These are phyloP conservation scores for Erysimum cheiri DNA, from an alignment of 441 rosid species.

Conservation along the genomic window DNA sequence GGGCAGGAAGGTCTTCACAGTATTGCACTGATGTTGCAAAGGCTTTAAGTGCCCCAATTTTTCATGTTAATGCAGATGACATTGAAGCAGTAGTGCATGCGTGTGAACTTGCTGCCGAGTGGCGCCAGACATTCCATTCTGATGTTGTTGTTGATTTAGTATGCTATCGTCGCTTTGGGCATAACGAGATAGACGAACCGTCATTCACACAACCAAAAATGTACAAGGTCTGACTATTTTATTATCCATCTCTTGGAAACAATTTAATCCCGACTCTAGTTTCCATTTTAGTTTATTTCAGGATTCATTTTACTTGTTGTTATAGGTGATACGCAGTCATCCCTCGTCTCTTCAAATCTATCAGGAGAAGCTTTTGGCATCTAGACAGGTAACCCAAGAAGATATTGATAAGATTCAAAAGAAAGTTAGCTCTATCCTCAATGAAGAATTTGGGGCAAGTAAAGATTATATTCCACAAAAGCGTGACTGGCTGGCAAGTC, in stretches of 20 bases:
- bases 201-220: constrained; percentile 97
- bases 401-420: constrained; percentile 77
- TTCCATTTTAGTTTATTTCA: constrained; percentile 2
- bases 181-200: constrained; percentile 95
- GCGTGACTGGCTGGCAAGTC: constrained; percentile 95
- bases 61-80: constrained; percentile 96
- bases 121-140: constrained; percentile 97
- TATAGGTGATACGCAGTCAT: constrained; percentile 77
- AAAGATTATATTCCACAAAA: constrained; percentile 79
- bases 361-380: constrained; percentile 66
- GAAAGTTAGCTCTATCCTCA: constrained; percentile 76
- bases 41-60: constrained; percentile 90
- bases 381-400: constrained; percentile 72
- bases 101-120: constrained; percentile 95
- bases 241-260: background rate
- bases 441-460: constrained; percentile 78
- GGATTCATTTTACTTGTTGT: constrained; percentile 14
- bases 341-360: constrained; percentile 83
- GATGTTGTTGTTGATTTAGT: constrained; percentile 96
- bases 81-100: constrained; percentile 93
- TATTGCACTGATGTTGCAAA: constrained; percentile 98
- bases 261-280: background rate
- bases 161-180: constrained; percentile 92
- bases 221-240: constrained; percentile 67
- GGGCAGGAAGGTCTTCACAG: constrained; percentile 86